phyloP scores from a whole-genome alignment of 1,284 basidiomycete genomes.

The Termitomyces sp. region DNA sequence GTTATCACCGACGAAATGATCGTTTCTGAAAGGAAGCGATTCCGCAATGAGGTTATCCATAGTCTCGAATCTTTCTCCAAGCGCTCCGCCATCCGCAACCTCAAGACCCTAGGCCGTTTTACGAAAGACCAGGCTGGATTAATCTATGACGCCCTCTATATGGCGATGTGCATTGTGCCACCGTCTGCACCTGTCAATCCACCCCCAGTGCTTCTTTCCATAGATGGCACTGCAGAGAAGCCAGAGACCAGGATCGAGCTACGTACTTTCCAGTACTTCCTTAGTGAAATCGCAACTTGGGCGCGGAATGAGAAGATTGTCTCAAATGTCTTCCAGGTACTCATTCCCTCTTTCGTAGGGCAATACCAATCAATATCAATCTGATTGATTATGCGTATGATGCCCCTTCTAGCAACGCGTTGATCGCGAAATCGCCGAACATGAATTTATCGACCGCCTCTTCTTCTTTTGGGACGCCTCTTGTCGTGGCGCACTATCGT shows the following conservation, averaged over 20 bases:
- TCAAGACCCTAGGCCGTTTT: constrained; percentile 80
- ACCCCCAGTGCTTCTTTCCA: constrained; percentile 46
- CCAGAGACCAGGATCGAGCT: constrained; percentile 88
- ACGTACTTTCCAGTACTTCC: constrained; percentile 83
- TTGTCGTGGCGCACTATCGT: constrained; percentile 75
- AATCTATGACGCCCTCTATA: constrained; percentile 88
- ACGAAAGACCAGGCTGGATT: constrained; percentile 86
- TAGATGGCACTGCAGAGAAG: constrained; percentile 64
- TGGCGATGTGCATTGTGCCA: constrained; percentile 78
- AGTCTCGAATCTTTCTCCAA: constrained; percentile 96
- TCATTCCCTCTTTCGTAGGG: neutral
- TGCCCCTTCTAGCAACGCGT: constrained; percentile 59
- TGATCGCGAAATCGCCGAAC: constrained; percentile 76
- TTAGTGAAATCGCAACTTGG: constrained; percentile 95
- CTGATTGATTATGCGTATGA: neutral
- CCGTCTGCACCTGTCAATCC: constrained; percentile 47
- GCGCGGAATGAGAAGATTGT: constrained; percentile 94
- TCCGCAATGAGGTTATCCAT: constrained; percentile 87
- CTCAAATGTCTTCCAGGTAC: constrained; percentile 83
- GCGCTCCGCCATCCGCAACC: constrained; percentile 88
- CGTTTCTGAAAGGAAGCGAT: constrained; percentile 78
- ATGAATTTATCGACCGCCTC: constrained; percentile 76
- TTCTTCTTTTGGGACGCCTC: constrained; percentile 91
- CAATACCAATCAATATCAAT: neutral
- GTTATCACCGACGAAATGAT: constrained; percentile 97